A percentile compares a stretch with the other conserved stretches of the same genome.
Conservation (phyloP, 2,329 filamentous ascomycete genomes). For the Aspergillus melleus region DNA sequence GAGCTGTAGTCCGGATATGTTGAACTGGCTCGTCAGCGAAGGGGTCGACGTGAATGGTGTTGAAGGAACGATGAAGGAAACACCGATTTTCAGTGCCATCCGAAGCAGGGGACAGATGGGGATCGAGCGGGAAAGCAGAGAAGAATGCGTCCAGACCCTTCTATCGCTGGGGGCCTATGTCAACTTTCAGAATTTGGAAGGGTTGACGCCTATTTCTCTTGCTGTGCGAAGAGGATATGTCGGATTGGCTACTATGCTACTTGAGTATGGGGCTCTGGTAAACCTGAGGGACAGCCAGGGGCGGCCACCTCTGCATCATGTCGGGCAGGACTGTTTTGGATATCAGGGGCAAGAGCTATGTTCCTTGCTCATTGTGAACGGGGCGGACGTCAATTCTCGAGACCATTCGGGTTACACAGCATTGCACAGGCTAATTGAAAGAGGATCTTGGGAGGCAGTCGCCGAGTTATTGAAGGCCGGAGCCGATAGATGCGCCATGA, state of each 20-base stretch:
- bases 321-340: not conserved
- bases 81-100: not conserved
- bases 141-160: not conserved
- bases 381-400: not conserved
- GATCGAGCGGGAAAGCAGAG: not conserved
- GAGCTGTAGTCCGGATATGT: not conserved
- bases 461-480: not conserved
- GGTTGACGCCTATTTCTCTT: not conserved
- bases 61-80: not conserved
- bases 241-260: not conserved
- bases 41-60: not conserved
- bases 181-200: not conserved
- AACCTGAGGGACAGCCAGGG: not conserved
- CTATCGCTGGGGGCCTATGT: not conserved
- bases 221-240: not conserved
- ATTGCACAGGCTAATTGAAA: not conserved
- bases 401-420: not conserved
- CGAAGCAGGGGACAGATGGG: not conserved
- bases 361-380: not conserved
- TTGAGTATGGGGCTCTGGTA: no score
- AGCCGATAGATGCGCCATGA: not conserved
- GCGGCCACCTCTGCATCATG: not conserved
- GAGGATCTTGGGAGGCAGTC: not conserved
- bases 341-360: not conserved
- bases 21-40: not conserved